Evolutionary conservation across 306 rosid species (phyloP).

Genomic region (Sechiopsis laciniata): DNA sequence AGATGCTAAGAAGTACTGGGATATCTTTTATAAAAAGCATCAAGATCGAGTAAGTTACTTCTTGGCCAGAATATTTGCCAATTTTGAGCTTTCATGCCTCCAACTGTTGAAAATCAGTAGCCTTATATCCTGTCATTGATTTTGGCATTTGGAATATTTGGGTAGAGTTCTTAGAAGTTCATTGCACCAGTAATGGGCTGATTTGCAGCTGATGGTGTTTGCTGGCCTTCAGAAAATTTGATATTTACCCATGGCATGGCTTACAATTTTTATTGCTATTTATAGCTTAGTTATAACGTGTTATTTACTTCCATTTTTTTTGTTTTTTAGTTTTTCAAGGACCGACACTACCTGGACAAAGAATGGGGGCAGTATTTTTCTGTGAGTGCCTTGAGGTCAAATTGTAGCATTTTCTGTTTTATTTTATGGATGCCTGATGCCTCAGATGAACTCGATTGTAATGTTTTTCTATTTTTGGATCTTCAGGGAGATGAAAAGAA

Average conservation of each 20-base stretch:
- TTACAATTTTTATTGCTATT: background rate
- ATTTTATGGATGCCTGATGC: constrained; percentile 8
- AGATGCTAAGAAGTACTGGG: constrained; percentile 93
- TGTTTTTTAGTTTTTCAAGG: constrained; percentile 68
- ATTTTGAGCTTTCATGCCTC: background rate
- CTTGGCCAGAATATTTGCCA: background rate
- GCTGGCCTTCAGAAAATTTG: background rate
- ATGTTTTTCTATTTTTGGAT: constrained; percentile 1
- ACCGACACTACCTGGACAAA: constrained; percentile 87
- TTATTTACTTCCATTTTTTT: constrained; percentile 12
- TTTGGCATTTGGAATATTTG: background rate
- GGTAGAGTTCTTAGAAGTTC: background rate
- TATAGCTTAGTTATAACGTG: background rate
- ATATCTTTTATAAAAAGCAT: constrained; percentile 81
- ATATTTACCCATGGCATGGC: background rate
- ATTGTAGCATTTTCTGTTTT: background rate
- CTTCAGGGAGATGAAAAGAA: constrained; percentile 59
- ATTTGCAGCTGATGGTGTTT: constrained; percentile 2
- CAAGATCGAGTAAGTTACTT: constrained; percentile 57
- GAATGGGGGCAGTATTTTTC: constrained; percentile 86
- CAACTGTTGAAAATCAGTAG: background rate
- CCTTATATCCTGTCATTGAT: background rate
- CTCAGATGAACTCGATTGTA: constrained; percentile 11
- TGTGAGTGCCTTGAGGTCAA: constrained; percentile 39
- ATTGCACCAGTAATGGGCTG: background rate